These are phyloP conservation scores for Candida chauliodis DNA, from an alignment of 805 yeast genomes.

Conservation along the genomic window DNA sequence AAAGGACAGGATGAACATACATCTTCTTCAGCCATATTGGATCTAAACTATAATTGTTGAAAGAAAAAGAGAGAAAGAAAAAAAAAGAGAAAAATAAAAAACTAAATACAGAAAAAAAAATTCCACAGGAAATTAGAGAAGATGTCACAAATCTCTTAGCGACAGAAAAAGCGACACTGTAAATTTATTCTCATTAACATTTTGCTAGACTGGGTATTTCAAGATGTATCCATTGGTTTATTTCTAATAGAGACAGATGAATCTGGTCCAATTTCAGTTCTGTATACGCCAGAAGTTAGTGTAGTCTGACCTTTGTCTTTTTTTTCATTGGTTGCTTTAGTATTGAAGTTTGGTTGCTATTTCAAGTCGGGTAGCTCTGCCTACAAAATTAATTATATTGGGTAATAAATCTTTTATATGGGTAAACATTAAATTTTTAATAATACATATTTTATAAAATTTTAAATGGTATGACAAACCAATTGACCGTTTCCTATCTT, in stretches of 20 bases:
- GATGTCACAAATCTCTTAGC: too few species aligned
- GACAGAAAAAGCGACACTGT: too few species aligned
- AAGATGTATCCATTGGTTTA: too few species aligned
- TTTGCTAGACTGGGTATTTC: too few species aligned
- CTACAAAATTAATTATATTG: too few species aligned
- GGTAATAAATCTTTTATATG: too few species aligned
- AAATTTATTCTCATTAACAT: too few species aligned
- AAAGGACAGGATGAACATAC: constrained; percentile 22
- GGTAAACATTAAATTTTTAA: too few species aligned
- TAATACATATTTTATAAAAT: too few species aligned
- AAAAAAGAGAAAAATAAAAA: constrained; percentile 10
- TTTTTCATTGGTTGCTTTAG: constrained; percentile 2
- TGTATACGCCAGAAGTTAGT: neutral
- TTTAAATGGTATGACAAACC: too few species aligned
- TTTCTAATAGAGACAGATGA: too few species aligned
- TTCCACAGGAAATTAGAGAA: neutral
- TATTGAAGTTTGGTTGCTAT: neutral
- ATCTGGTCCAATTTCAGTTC: neutral
- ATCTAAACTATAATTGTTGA: constrained; percentile 12
- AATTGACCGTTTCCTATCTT: too few species aligned
- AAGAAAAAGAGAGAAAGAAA: constrained; percentile 18
- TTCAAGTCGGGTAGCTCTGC: neutral
- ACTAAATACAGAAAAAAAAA: neutral
- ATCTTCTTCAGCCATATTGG: constrained; percentile 41
- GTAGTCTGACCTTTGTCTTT: neutral